phyloP scores from a whole-genome alignment of 495 filamentous ascomycete species.

The Penicillium paxilli region DNA sequence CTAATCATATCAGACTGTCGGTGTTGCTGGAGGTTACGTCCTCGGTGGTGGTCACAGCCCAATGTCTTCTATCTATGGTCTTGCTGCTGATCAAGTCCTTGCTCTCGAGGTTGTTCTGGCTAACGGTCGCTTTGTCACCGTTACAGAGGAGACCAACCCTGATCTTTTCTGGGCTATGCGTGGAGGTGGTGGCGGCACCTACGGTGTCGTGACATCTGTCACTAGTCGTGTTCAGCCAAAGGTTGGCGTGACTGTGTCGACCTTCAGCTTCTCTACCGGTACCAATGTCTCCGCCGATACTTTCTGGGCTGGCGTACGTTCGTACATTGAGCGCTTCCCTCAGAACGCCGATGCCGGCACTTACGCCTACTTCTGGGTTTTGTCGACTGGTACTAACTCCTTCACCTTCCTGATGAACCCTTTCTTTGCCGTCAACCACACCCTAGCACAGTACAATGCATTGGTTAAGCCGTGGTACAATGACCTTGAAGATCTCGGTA shows the following conservation, averaged over 20 bases:
- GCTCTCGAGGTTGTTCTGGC: constrained; percentile 55
- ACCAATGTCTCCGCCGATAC: constrained; percentile 33
- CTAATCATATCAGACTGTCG: constrained; percentile 25
- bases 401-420: constrained; percentile 30
- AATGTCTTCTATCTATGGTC: constrained; percentile 48
- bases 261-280: constrained; percentile 39
- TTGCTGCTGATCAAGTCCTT: constrained; percentile 53
- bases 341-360: constrained; percentile 50
- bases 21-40: constrained; percentile 43
- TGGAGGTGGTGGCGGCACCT: constrained; percentile 42
- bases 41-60: constrained; percentile 51
- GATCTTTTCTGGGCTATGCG: constrained; percentile 62
- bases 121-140: constrained; percentile 52
- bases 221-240: constrained; percentile 46
- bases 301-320: constrained; percentile 51
- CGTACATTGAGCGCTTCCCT: constrained; percentile 49
- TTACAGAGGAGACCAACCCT: constrained; percentile 46
- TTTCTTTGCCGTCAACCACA: constrained; percentile 53
- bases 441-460: constrained; percentile 38
- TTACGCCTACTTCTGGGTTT: constrained; percentile 52
- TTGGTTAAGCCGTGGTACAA: constrained; percentile 49
- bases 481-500: constrained; percentile 31
- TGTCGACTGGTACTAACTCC: constrained; percentile 12
- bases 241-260: constrained; percentile 38
- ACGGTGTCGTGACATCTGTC: constrained; percentile 52